Percentiles rank a stretch among this genome's conserved stretches.
Conservation (phyloP, 1,284 basidiomycete species). For the Cryptococcus floricola region DNA sequence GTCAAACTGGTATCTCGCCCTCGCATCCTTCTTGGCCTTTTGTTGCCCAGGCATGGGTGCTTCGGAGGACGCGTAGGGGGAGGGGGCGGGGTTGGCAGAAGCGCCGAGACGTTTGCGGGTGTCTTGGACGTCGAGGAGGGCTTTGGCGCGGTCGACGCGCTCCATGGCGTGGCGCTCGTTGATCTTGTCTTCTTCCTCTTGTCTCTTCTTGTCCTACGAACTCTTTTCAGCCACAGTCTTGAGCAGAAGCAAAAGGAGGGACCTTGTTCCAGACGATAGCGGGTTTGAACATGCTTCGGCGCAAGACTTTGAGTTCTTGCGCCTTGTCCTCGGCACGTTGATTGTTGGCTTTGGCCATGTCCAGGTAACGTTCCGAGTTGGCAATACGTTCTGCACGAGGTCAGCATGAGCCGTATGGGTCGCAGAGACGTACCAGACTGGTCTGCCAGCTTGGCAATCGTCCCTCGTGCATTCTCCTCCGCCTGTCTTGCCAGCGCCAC, state of each 20-base stretch:
- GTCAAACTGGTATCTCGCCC: conserved; percentile 89
- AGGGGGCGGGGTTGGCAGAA: conserved; percentile 56
- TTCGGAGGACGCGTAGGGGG: conserved; percentile 5
- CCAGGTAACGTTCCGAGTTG: conserved; percentile 93
- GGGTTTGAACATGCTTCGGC: conserved; percentile 79
- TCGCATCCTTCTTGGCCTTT: conserved; percentile 60
- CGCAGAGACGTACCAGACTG: conserved; percentile 72
- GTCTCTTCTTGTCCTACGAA: conserved; percentile 70
- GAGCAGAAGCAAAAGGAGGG: conserved; percentile 9
- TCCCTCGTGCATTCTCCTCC: conserved; percentile 89
- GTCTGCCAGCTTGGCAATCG: conserved; percentile 79
- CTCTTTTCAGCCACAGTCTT: neutral
- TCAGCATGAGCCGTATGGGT: neutral
- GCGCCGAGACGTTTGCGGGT: conserved; percentile 79
- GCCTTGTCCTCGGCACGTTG: conserved; percentile 88
- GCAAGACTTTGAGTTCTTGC: conserved; percentile 84
- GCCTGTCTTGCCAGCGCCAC: conserved; percentile 88
- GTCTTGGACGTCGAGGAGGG: conserved; percentile 78
- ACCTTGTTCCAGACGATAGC: conserved; percentile 82
- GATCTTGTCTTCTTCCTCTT: conserved; percentile 83
- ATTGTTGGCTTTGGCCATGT: conserved; percentile 87
- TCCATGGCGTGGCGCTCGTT: conserved; percentile 86
- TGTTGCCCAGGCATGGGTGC: conserved; percentile 33
- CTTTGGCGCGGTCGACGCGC: conserved; percentile 75
- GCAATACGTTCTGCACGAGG: conserved; percentile 60